Evolutionary conservation across 2,329 filamentous ascomycete species (phyloP), one percentile per base, ranked within the genome.

Genomic region (Cladophialophora chaetospira): DNA sequence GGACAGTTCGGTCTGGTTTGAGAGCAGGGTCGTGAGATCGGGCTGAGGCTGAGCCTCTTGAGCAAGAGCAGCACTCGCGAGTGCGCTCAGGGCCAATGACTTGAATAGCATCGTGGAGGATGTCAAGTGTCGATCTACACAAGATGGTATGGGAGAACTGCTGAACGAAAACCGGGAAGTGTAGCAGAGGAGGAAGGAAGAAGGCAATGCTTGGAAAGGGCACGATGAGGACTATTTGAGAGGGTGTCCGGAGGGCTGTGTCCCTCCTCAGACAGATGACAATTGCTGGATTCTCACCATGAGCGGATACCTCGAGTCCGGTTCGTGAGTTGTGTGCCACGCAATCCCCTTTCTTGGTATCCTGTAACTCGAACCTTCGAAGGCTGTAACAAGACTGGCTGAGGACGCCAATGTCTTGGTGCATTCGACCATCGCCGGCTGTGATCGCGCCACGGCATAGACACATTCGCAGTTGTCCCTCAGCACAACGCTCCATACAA

Each of bases 21-120:
- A 9, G 23, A 64, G 55, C 11, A 58, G 31, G 9, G 52, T 64
- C 49, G 44, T 57, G 49, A 61, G 51, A 40, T 59, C n/a, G n/a
- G n/a, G n/a, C n/a, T n/a, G n/a, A n/a, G n/a, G n/a, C n/a, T n/a
- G n/a, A n/a, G n/a, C n/a, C n/a, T n/a, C 51, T 38, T 66, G 65
- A 4, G 62, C 66, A 38, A 60, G 50, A 29, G 61, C 62, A 17
- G 59, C 56, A 46, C 59, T 53, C 43, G 58, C 60, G 17, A 68
- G 49, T 28, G 64, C 62, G 29, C 61, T 53, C 35, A 66, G 11
- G 25, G 64, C 52, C 43, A 65, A 45, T 9, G 46, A 40, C 52
- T 65, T 65, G 62, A 64, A 57, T 56, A 65, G 60, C 66, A 67
- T 67, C 17, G n/a, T 67, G 25, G 21, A 26, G 21, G 47, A 51